phyloP scores from a whole-genome alignment of 108 stramenopile species.

The Chaetoceros tenuissimus region DNA sequence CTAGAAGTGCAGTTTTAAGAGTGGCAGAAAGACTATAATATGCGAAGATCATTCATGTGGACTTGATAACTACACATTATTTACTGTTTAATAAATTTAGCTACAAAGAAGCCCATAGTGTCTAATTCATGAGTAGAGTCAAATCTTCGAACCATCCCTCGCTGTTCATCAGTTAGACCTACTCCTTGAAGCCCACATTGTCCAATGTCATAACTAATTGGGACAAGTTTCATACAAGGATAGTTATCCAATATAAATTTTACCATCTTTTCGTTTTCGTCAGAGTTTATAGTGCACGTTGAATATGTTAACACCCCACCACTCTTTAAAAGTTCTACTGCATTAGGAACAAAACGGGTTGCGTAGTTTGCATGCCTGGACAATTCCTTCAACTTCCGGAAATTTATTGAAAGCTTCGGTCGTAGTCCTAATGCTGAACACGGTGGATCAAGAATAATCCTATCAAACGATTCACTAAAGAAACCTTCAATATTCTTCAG shows the following conservation, averaged over 20 bases:
- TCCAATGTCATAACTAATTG: constrained; percentile 32
- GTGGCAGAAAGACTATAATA: constrained; percentile 38
- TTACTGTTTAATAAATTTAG: too few relatives aligned
- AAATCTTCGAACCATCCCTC: constrained; percentile 43
- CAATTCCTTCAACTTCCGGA: constrained; percentile 27
- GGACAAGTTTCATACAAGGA: constrained; percentile 49
- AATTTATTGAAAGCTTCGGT: constrained; percentile 48
- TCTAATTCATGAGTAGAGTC: constrained; percentile 43
- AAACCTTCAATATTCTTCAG: constrained; percentile 44
- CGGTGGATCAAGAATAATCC: constrained; percentile 69
- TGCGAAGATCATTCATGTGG: too few relatives aligned
- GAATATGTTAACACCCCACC: constrained; percentile 64
- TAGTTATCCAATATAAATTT: constrained; percentile 39
- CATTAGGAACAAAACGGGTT: constrained; percentile 36
- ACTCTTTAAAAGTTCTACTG: constrained; percentile 44
- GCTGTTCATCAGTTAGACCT: constrained; percentile 42
- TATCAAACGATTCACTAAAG: constrained; percentile 58
- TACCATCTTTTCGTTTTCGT: constrained; percentile 63
- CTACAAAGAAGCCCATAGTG: constrained; percentile 73
- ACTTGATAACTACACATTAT: too few relatives aligned
- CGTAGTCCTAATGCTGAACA: constrained; percentile 68
- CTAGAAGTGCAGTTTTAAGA: constrained; percentile 73
- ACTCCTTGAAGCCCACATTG: constrained; percentile 30
- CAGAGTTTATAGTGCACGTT: constrained; percentile 56
- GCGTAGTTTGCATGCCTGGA: constrained; percentile 46